Evolutionary conservation across 2,329 filamentous ascomycete species (phyloP).

Genomic region (Fusarium pilosicola): DNA sequence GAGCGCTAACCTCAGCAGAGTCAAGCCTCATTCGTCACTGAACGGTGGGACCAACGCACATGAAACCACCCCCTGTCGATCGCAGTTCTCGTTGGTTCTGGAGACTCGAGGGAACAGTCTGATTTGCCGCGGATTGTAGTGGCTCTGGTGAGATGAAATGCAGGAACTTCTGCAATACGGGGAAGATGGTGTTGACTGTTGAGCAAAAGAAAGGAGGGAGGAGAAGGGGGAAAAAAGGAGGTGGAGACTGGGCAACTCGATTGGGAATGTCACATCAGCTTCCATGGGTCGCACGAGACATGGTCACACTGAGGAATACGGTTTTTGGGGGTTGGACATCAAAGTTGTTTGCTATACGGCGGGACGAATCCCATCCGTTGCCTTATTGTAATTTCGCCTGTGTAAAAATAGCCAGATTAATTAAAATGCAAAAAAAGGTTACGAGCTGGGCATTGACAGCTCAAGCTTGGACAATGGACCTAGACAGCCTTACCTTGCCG

Average conservation of each 20-base stretch:
- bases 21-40: not conserved
- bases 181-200: conserved; percentile 6
- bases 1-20: conserved; percentile 2
- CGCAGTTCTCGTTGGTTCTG: not conserved
- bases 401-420: conserved; percentile 1
- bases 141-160: not conserved
- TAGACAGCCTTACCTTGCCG: not conserved
- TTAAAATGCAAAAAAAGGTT: not conserved
- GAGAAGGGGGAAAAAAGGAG: not conserved
- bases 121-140: not conserved
- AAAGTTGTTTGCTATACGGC: not conserved
- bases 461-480: not conserved
- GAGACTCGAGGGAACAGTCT: too few species aligned
- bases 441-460: not conserved
- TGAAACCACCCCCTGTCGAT: conserved; percentile 29
- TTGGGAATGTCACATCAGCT: conserved; percentile 13
- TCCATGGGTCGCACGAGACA: not conserved
- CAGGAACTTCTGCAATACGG: not conserved
- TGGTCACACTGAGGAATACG: conserved; percentile 4
- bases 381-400: not conserved
- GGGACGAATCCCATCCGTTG: not conserved
- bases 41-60: conserved; percentile 2
- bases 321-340: not conserved
- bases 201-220: not conserved
- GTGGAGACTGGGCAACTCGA: not conserved